Percentiles rank a stretch among this genome's conserved stretches.
Conservation (phyloP, 371 early-diverging fungal species). For the Gilbertella persicaria region DNA sequence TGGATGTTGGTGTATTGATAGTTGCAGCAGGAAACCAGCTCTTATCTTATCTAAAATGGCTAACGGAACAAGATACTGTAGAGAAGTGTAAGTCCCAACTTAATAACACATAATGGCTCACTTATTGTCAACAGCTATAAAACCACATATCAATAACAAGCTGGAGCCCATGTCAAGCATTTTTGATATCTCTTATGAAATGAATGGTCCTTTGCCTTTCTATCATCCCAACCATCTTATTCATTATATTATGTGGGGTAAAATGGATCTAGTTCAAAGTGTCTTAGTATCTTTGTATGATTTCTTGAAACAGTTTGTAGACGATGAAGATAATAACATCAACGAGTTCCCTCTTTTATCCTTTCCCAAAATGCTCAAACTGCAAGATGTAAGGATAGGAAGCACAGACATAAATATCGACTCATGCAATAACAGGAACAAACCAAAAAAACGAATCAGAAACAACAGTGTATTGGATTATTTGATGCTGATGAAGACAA, state of each 20-base stretch:
- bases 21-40: constrained; percentile 63
- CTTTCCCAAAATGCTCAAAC: constrained; percentile 49
- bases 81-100: constrained; percentile 29
- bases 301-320: constrained; percentile 49
- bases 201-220: constrained; percentile 69
- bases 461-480: constrained; percentile 28
- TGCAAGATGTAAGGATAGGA: constrained; percentile 48
- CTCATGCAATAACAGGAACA: constrained; percentile 4
- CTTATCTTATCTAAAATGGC: constrained; percentile 68
- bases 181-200: constrained; percentile 53
- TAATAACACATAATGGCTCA: background rate
- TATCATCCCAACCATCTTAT: constrained; percentile 78
- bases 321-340: constrained; percentile 44
- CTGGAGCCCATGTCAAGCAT: constrained; percentile 53
- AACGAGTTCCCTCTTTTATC: constrained; percentile 52
- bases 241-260: constrained; percentile 81
- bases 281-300: constrained; percentile 53
- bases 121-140: background rate
- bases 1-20: constrained; percentile 63
- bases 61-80: constrained; percentile 47
- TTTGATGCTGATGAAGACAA: constrained; percentile 37
- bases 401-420: too few relatives aligned
- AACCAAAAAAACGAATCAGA: background rate
- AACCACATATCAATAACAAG: constrained; percentile 29
- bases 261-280: constrained; percentile 68